These are phyloP conservation scores for Hyaloscypha variabilis DNA, from an alignment of 495 filamentous ascomycete species.

Conservation along the genomic window DNA sequence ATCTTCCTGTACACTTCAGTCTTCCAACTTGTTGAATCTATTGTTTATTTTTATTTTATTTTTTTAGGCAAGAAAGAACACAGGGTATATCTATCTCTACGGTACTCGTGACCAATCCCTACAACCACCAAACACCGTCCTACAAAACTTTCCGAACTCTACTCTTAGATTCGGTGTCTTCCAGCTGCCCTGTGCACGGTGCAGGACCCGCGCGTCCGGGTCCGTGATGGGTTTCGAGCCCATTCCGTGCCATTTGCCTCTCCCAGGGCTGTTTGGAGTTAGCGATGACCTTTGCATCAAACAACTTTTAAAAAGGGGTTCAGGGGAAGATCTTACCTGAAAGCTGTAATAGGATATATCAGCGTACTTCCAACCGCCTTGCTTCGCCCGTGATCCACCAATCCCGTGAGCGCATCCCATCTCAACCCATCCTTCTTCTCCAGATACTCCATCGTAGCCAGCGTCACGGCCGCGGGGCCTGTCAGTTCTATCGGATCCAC, in stretches of 20 bases:
- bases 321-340: neutral
- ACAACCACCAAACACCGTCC: neutral
- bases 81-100: neutral
- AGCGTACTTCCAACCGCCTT: conserved; percentile 6
- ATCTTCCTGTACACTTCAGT: neutral
- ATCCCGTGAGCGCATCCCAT: conserved; percentile 7
- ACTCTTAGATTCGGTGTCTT: neutral
- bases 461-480: conserved; percentile 9
- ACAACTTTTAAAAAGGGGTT: no score
- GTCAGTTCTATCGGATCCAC: conserved; percentile 13
- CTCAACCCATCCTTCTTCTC: neutral
- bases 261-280: neutral
- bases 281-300: no score
- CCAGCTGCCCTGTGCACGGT: neutral
- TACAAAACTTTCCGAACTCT: neutral
- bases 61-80: neutral
- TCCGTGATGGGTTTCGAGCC: neutral
- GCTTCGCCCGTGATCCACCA: conserved; percentile 8
- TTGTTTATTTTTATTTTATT: neutral
- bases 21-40: neutral
- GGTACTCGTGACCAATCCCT: neutral
- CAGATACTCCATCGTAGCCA: conserved; percentile 3
- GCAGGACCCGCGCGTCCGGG: neutral
- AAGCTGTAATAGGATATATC: conserved; percentile 12
- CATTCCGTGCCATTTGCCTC: neutral